phyloP scores from a whole-genome alignment of 805 yeast genomes.

The Starmera quercuum region DNA sequence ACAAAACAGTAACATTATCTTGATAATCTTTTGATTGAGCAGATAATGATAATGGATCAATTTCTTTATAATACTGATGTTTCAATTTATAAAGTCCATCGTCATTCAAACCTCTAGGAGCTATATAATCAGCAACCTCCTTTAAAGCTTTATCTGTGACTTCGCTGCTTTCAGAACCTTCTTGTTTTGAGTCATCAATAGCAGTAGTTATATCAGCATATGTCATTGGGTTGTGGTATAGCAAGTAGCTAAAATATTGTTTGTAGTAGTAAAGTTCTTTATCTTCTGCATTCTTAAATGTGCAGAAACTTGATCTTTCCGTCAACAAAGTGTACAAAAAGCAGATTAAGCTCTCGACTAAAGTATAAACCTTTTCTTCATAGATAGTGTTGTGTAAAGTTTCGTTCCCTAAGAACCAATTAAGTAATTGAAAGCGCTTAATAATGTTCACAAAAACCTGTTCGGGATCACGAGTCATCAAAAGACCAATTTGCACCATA shows the following conservation, averaged over 20 bases:
- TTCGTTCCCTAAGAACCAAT: constrained; percentile 36
- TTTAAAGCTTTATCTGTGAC: constrained; percentile 50
- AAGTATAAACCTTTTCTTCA: constrained; percentile 40
- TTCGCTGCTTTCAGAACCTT: constrained; percentile 35
- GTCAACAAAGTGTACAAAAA: constrained; percentile 63
- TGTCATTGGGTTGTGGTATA: constrained; percentile 45
- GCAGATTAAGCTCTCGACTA: constrained; percentile 74
- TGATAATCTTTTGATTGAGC: constrained; percentile 41
- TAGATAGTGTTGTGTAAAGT: constrained; percentile 34
- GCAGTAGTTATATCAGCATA: constrained; percentile 40
- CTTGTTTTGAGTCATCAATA: constrained; percentile 26
- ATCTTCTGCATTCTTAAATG: constrained; percentile 24
- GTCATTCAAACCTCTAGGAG: constrained; percentile 62
- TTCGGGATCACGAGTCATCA: constrained; percentile 41
- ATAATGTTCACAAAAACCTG: constrained; percentile 47
- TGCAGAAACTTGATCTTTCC: constrained; percentile 57
- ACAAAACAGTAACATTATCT: constrained; percentile 39
- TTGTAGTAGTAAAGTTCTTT: constrained; percentile 23
- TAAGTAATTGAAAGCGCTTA: constrained; percentile 53
- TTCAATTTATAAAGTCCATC: constrained; percentile 61
- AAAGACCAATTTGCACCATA: constrained; percentile 53
- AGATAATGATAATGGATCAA: constrained; percentile 53
- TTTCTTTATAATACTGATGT: constrained; percentile 29
- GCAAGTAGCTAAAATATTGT: constrained; percentile 37
- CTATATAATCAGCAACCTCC: constrained; percentile 51